A percentile compares a stretch with the other conserved stretches of the same genome.
Evolutionary conservation across 306 rosid genomes (phyloP).

Genomic region (Erythrophleum fordii): DNA sequence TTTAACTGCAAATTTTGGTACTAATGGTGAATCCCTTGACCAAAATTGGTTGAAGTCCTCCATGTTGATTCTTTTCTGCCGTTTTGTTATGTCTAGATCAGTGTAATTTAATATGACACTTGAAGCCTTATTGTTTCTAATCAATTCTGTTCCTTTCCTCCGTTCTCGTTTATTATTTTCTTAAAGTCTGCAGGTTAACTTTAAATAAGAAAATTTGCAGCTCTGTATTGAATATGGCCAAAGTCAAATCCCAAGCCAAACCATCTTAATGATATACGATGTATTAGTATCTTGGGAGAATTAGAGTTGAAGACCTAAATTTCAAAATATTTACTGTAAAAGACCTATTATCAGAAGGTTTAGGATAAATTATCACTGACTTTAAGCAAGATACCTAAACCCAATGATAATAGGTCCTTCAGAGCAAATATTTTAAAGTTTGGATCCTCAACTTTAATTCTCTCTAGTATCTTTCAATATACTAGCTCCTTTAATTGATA

Average conservation of each 20-base stretch:
- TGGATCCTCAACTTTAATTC: too few relatives aligned
- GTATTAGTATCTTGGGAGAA: conserved; percentile 11
- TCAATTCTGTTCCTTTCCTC: not conserved
- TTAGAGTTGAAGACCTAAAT: too few relatives aligned
- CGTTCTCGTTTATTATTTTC: conserved; percentile 14
- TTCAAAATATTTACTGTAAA: too few relatives aligned
- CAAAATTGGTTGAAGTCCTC: not conserved
- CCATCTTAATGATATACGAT: conserved; percentile 11
- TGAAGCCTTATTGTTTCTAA: too few relatives aligned
- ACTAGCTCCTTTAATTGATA: not conserved
- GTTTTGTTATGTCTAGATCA: conserved; percentile 14
- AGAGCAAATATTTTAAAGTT: too few relatives aligned
- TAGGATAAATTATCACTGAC: too few relatives aligned
- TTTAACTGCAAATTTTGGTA: not conserved
- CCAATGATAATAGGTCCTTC: too few relatives aligned
- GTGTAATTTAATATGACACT: conserved; percentile 9
- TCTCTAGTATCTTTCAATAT: too few relatives aligned
- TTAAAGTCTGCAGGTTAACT: not conserved
- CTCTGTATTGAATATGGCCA: conserved; percentile 16
- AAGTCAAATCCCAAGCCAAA: not conserved
- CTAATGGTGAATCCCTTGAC: not conserved
- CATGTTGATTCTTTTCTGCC: not conserved
- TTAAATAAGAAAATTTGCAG: not conserved
- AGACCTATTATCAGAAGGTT: too few relatives aligned
- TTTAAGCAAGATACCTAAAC: too few relatives aligned